phyloP scores from a whole-genome alignment of 23 red algal genomes.

The Gracilaria gracilis region DNA sequence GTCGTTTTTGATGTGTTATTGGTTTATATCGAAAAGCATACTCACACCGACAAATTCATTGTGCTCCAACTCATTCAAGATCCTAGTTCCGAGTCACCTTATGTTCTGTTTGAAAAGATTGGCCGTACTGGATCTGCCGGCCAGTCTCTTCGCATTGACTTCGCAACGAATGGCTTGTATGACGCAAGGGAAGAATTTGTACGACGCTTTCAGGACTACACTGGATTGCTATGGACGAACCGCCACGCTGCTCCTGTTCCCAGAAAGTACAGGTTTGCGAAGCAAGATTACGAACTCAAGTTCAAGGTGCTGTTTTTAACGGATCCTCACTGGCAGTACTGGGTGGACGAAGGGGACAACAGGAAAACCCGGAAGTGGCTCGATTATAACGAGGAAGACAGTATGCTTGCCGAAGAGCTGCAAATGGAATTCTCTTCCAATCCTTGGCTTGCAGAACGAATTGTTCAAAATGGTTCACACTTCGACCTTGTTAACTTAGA shows the following conservation, averaged over 20 bases:
- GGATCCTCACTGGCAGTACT: constrained; percentile 71
- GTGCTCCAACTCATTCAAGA: constrained; percentile 71
- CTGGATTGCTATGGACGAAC: constrained; percentile 26
- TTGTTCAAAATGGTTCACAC: constrained; percentile 60
- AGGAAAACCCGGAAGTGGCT: constrained; percentile 68
- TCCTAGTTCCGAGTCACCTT: not conserved
- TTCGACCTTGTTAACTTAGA: constrained; percentile 73
- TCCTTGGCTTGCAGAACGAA: constrained; percentile 49
- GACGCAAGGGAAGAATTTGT: constrained; percentile 50
- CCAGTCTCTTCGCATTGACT: constrained; percentile 42
- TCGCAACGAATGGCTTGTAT: constrained; percentile 25
- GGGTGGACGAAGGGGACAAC: constrained; percentile 79
- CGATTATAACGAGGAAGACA: constrained; percentile 62
- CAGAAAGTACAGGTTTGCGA: constrained; percentile 65
- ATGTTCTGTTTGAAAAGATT: constrained; percentile 59
- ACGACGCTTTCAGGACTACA: constrained; percentile 57
- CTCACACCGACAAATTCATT: constrained; percentile 74
- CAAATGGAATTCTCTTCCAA: constrained; percentile 64
- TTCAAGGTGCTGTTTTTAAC: constrained; percentile 13
- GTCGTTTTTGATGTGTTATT: constrained; percentile 70
- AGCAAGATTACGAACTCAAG: constrained; percentile 56
- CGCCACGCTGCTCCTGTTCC: constrained; percentile 32
- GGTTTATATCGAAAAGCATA: constrained; percentile 34
- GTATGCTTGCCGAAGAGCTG: constrained; percentile 61
- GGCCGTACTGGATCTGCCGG: constrained; percentile 72